Base-by-base conservation (phyloP, 345 rosid genomes). In the Eucalyptus caleyi region DNA sequence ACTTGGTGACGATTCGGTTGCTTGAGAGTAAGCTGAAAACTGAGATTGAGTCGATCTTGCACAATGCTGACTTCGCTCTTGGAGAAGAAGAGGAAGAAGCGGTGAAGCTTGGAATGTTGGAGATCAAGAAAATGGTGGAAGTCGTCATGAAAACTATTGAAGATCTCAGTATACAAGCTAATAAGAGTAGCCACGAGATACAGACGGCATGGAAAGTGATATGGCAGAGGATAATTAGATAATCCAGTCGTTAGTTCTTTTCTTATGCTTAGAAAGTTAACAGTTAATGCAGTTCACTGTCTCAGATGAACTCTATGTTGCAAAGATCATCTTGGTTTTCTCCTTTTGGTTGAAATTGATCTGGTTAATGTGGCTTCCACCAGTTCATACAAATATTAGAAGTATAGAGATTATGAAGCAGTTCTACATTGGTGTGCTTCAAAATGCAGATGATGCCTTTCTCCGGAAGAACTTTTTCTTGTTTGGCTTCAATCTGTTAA, bases 81-180 rank as follows among this genome's bases (percentile, higher is more conserved):
- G 45, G 88, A 44, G 96, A 97, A 86, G 94, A 90, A 42, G 93
- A 89, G 3, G 92, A 97, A 82, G 94, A 91, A 47, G 94, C 89
- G 1, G 91, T 96, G 94, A 93, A 89, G 90, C 91, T 96, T 87
- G 97, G 91, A 6, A 95, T 98, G 86, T 96, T 90, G n/a, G 99
- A 97, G 93, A 96, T 97, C 91, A 95, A 94, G 94, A 95, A 92
- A 94, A 94, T 92, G 90, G 89, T 94, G 47, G 97, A 93, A 89
- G 92, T 69, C 80, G 93, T 95, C 89, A 92, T 90, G 91, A 90
- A 93, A 59, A 91, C 92, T 14, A 89, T 97, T 32, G 97, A 96
- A 86, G 94, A 87, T 89, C 96, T 98, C 81, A 90, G 93, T 40
- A 87, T 50, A 40, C 98, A 93, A 89, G 96, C 97, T 34, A 89